Percentiles rank a stretch among this genome's conserved stretches.
phyloP scores from a whole-genome alignment of 768 basidiomycete genomes.

The Serendipita sp. region DNA sequence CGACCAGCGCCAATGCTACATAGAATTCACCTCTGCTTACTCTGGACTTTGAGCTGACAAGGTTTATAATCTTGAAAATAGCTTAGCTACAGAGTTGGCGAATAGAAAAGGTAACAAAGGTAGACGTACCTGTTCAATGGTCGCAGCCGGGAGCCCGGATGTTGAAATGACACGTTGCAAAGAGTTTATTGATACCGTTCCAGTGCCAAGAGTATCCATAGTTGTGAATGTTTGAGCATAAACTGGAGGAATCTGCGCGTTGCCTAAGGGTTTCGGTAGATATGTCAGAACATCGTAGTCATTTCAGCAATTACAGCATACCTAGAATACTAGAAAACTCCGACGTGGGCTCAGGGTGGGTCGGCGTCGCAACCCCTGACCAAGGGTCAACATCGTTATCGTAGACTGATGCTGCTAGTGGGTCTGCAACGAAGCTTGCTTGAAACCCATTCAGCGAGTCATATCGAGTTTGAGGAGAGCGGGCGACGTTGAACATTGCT shows the following conservation, averaged over 20 bases:
- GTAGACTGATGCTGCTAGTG: slow-evolving; percentile 9
- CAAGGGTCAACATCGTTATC: slow-evolving; percentile 8
- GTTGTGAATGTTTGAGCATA: slow-evolving; percentile 60
- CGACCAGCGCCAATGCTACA: slow-evolving; percentile 75
- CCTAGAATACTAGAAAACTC: slow-evolving; percentile 11
- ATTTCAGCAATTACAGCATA: not conserved
- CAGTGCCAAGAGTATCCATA: slow-evolving; percentile 52
- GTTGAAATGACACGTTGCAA: slow-evolving; percentile 67
- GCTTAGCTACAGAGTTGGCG: slow-evolving; percentile 2
- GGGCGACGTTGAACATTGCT: slow-evolving; percentile 4
- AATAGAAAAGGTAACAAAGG: not conserved
- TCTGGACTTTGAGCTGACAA: slow-evolving; percentile 63
- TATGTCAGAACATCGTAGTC: not conserved
- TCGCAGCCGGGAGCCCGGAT: slow-evolving; percentile 63
- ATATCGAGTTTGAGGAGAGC: not conserved
- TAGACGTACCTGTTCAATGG: slow-evolving; percentile 54
- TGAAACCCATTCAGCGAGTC: not conserved
- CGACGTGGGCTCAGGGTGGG: slow-evolving; percentile 11
- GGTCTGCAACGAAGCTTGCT: not conserved
- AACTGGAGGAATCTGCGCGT: slow-evolving; percentile 62
- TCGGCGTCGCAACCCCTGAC: slow-evolving; percentile 7
- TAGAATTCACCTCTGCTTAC: slow-evolving; percentile 86
- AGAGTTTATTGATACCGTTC: slow-evolving; percentile 69
- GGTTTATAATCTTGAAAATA: slow-evolving; percentile 58
- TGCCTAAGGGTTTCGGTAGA: slow-evolving; percentile 28